phyloP scores from a whole-genome alignment of 306 rosid genomes.

The Hippophae rhamnoides region DNA sequence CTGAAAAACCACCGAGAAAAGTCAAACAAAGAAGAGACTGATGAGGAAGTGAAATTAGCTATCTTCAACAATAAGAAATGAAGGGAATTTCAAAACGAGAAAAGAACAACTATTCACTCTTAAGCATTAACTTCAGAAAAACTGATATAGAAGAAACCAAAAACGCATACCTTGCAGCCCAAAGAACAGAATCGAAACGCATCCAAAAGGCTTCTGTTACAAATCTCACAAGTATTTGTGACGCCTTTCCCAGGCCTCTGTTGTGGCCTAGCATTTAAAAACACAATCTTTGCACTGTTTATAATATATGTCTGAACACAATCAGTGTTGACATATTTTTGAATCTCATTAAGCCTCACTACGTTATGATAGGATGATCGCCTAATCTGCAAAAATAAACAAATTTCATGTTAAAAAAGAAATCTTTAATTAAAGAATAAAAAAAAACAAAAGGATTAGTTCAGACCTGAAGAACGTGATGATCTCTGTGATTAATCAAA shows the following conservation, averaged over 20 bases:
- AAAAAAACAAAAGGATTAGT: not conserved
- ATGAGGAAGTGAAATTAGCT: no score
- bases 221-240: constrained; percentile 40
- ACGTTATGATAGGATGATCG: constrained; percentile 46
- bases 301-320: constrained; percentile 40
- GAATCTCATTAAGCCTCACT: constrained; percentile 45
- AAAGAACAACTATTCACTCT: not conserved
- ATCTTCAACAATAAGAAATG: not conserved
- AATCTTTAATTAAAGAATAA: not conserved
- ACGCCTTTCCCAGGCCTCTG: constrained; percentile 44
- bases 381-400: constrained; percentile 23
- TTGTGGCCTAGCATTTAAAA: constrained; percentile 44
- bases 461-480: constrained; percentile 33
- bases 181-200: constrained; percentile 44
- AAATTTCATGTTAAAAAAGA: not conserved
- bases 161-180: constrained; percentile 37
- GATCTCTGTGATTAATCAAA: constrained; percentile 27
- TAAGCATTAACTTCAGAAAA: no score
- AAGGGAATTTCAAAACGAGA: not conserved
- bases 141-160: no score
- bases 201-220: constrained; percentile 35
- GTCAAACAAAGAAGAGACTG: not conserved
- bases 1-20: not conserved
- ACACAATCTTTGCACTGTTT: constrained; percentile 41
- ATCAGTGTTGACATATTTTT: constrained; percentile 33